phyloP scores from a whole-genome alignment of 2,329 filamentous ascomycete species.

The Venturia nashicola region DNA sequence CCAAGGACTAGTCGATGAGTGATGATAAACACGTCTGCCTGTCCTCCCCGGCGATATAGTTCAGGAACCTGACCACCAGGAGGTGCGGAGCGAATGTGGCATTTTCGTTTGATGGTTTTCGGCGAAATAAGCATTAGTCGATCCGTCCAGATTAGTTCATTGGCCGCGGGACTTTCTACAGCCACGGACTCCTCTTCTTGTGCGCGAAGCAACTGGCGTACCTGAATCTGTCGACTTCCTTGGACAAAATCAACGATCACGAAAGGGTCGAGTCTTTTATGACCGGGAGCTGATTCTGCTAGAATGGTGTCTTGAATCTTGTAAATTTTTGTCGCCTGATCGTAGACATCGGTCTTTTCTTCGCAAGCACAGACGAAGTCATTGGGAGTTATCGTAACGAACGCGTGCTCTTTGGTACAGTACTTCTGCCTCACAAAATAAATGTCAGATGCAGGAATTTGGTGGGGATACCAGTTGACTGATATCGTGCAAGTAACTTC shows the following conservation, averaged over 20 bases:
- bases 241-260: constrained; percentile 37
- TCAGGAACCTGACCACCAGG: constrained; percentile 31
- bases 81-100: constrained; percentile 46
- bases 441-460: constrained; percentile 20
- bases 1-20: not conserved
- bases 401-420: constrained; percentile 45
- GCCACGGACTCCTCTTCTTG: constrained; percentile 12
- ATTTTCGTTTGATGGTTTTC: constrained; percentile 40
- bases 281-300: constrained; percentile 39
- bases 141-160: constrained; percentile 48
- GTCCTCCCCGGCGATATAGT: constrained; percentile 55
- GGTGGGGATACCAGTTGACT: constrained; percentile 45
- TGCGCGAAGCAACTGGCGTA: constrained; percentile 42
- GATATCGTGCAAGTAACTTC: constrained; percentile 46
- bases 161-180: constrained; percentile 35
- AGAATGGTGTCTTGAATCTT: constrained; percentile 38
- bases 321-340: constrained; percentile 22
- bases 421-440: constrained; percentile 65
- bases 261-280: constrained; percentile 42
- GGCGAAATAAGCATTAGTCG: constrained; percentile 26
- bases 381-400: constrained; percentile 42
- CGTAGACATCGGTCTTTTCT: constrained; percentile 12
- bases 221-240: constrained; percentile 20
- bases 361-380: constrained; percentile 44
- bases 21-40: constrained; percentile 55